These are phyloP conservation scores for Ramularia endophylla DNA, from an alignment of 2,329 filamentous ascomycete species.

Conservation along the genomic window DNA sequence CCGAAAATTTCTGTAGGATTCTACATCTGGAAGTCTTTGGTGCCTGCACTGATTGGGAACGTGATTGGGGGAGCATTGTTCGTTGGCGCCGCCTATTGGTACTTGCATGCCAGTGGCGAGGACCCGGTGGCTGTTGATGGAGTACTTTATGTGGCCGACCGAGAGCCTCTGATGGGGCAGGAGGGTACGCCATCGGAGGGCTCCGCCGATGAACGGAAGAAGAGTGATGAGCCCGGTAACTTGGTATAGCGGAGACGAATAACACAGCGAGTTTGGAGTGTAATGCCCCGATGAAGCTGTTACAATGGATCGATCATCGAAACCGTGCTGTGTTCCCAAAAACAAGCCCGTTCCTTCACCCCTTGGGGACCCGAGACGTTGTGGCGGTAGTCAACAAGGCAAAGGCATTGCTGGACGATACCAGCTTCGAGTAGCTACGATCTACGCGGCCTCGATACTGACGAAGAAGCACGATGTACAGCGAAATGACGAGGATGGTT, in stretches of 20 bases:
- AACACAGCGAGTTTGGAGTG: not conserved
- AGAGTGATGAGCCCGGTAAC: conserved; percentile 3
- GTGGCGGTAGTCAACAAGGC: too few species aligned
- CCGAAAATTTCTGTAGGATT: conserved; percentile 43
- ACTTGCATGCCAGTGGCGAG: conserved; percentile 28
- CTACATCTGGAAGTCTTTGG: conserved; percentile 54
- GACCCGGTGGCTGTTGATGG: conserved; percentile 13
- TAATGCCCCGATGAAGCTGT: too few species aligned
- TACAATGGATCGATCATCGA: too few species aligned
- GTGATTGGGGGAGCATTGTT: conserved; percentile 50
- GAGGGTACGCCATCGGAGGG: not conserved
- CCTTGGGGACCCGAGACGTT: too few species aligned
- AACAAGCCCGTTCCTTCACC: too few species aligned
- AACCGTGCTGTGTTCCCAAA: too few species aligned
- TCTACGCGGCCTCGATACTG: too few species aligned
- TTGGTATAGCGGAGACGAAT: too few species aligned
- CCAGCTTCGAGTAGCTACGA: too few species aligned
- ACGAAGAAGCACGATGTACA: too few species aligned
- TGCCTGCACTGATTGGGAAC: conserved; percentile 50
- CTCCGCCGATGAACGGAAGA: conserved; percentile 8
- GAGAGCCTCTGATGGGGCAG: conserved; percentile 6
- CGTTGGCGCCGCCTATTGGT: conserved; percentile 47
- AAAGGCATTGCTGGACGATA: too few species aligned
- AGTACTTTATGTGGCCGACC: conserved; percentile 8
- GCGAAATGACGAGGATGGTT: too few species aligned